phyloP scores from a whole-genome alignment of 306 rosid species.

The Cicer pinnatifidum region DNA sequence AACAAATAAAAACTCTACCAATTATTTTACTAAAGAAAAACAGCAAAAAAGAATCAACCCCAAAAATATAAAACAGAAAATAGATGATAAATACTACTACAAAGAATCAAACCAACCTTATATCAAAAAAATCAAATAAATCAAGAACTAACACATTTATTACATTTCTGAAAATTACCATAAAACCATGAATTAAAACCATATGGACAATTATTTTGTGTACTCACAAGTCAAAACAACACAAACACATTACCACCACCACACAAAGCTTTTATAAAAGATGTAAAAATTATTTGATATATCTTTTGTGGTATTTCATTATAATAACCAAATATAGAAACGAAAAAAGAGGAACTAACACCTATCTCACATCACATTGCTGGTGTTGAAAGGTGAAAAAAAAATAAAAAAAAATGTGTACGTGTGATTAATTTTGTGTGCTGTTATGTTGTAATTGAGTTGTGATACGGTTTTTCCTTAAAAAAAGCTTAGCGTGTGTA shows the following conservation, averaged over 20 bases:
- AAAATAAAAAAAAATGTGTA: conserved; percentile 35
- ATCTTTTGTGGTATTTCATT: conserved; percentile 42
- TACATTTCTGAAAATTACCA: conserved; percentile 21
- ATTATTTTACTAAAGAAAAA: not conserved
- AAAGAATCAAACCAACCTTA: too few relatives aligned
- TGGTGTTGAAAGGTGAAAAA: conserved; percentile 37
- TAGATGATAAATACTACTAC: too few relatives aligned
- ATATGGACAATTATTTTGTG: not conserved
- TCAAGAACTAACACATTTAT: not conserved
- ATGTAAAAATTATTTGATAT: not conserved
- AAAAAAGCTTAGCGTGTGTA: conserved; percentile 63
- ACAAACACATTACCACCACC: not conserved
- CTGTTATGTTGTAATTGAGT: conserved; percentile 47
- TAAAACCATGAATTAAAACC: not conserved
- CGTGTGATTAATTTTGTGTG: conserved; percentile 39
- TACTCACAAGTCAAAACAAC: not conserved
- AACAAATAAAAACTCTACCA: conserved; percentile 6
- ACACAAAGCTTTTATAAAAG: not conserved
- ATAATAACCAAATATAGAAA: conserved; percentile 50
- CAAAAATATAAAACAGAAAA: conserved; percentile 2
- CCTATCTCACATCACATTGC: conserved; percentile 60
- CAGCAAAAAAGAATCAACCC: not conserved
- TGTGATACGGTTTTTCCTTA: conserved; percentile 56
- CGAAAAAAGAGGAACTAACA: conserved; percentile 63
- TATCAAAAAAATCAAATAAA: not conserved